A percentile compares a stretch with the other conserved stretches of the same genome.
These are phyloP conservation scores for Solanum raphanifolium DNA, from an alignment of 257 asterid genomes.

Conservation along the genomic window DNA sequence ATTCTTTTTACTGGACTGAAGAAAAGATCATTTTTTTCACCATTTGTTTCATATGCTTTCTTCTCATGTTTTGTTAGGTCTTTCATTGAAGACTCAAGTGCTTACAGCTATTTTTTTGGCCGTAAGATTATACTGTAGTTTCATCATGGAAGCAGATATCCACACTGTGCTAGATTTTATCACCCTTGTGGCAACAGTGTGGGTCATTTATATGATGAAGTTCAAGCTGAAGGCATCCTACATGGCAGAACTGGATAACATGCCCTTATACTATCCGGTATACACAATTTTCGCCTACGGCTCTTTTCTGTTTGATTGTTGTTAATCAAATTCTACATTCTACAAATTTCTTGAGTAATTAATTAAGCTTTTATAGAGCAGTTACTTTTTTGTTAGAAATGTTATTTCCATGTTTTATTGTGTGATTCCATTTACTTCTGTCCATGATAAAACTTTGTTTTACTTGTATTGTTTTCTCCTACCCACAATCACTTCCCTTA, in stretches of 20 bases:
- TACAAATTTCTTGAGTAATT: neutral
- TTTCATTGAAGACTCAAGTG: slow-evolving; percentile 84
- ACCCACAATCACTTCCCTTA: neutral
- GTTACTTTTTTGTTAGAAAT: neutral
- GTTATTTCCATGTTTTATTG: neutral
- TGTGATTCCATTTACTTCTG: neutral
- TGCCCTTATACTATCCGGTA: slow-evolving; percentile 68
- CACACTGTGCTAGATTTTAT: slow-evolving; percentile 76
- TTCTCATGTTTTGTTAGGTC: slow-evolving; percentile 32
- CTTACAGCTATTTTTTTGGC: slow-evolving; percentile 77
- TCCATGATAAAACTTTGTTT: neutral
- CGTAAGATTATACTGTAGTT: slow-evolving; percentile 58
- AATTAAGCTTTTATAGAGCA: neutral
- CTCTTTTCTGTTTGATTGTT: neutral
- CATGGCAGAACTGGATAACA: slow-evolving; percentile 52
- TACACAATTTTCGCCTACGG: neutral
- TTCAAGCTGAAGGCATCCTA: slow-evolving; percentile 66
- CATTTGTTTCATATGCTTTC: neutral
- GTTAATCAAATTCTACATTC: neutral
- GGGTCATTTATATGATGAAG: slow-evolving; percentile 87
- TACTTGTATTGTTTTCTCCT: neutral
- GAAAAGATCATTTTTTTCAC: neutral
- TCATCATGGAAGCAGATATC: slow-evolving; percentile 66
- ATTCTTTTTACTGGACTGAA: neutral
- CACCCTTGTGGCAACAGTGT: slow-evolving; percentile 73